Base-by-base conservation (phyloP, 2,329 filamentous ascomycete genomes). In the Tolypocladium tropicale region DNA sequence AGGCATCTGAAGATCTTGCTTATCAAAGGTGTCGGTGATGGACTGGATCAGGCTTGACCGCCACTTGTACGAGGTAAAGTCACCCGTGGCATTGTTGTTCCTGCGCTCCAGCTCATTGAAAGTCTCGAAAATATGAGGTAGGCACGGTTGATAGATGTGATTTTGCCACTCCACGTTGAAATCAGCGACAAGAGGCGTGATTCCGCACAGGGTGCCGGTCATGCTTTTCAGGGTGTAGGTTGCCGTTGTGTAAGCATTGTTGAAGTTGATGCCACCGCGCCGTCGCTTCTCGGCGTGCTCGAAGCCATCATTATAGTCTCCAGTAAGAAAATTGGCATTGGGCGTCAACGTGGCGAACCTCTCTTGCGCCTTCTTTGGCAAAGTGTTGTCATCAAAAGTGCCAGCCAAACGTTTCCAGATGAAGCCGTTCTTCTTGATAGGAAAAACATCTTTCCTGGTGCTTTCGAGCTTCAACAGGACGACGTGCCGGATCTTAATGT, bases 161-260 rank as follows among this genome's bases (percentile, higher is more conserved):
- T 74, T 63, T 12, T 66, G 59, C 53, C 70, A 70, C 56, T 77
- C 75, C 16, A 68, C 63, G 54, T 77, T 76, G 54, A 74, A 73
- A 51, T 77, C 74, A 2, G 67, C 70, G 1, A 74, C 68, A 11
- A 77, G 58, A 0, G 74, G 74, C 0, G 65, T 69, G 14, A 76
- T 61, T 4, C 75, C 74, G 46, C 75, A 77, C 3, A 76, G 56
- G 3, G 72, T 73, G 4, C 69, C 74, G 0, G 68, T 64, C 34
- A 76, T 51, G 56, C 73, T 75, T 61, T 77, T 77, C 50, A 76
- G 64, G 0, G 75, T 76, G 36, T 75, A 76, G 0, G 74, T 76
- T 11, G 68, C 67, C 0, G 73, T 68, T 0, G 74, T 76, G 46
- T 71, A 69, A 6, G 69, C 73, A 32, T 70, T 72, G 23, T 71